A percentile compares a stretch with the other conserved stretches of the same genome.
phyloP scores from a whole-genome alignment of 139 green algal species.

The Tetraselmis striata region DNA sequence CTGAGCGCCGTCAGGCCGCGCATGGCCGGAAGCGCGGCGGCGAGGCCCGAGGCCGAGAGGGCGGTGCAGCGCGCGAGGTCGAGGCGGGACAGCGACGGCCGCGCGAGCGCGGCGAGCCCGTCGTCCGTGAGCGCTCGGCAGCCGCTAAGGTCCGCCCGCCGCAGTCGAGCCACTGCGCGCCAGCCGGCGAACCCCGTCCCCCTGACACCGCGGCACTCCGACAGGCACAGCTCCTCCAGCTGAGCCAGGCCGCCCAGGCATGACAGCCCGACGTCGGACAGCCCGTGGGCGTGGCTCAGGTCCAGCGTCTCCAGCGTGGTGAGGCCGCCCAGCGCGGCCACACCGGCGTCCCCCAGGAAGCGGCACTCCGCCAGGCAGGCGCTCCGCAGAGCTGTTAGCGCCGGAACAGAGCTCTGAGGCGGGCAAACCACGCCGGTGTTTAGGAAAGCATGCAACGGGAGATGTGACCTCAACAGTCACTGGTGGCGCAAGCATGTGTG shows the following conservation, averaged over 20 bases:
- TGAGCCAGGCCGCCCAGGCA: not conserved
- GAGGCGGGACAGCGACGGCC: not conserved
- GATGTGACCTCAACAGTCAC: too few species aligned
- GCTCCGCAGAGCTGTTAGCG: not conserved
- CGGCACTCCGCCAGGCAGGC: not conserved
- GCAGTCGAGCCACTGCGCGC: not conserved
- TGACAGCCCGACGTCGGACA: not conserved
- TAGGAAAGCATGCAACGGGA: not conserved
- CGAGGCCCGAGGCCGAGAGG: not conserved
- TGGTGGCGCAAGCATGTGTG: too few species aligned
- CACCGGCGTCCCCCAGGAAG: not conserved
- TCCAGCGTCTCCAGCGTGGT: not conserved
- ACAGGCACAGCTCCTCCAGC: not conserved
- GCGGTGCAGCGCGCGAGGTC: not conserved
- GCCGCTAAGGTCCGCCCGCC: not conserved
- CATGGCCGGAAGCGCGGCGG: not conserved
- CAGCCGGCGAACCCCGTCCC: not conserved
- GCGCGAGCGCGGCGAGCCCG: not conserved
- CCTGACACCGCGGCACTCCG: not conserved
- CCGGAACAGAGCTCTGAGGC: not conserved
- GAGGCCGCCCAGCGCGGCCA: not conserved
- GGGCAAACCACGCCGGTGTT: not conserved
- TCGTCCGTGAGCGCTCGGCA: not conserved
- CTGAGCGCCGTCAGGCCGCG: not conserved
- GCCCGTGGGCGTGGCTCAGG: not conserved